phyloP scores from a whole-genome alignment of 2,329 filamentous ascomycete species.

The Fonsecaea erecta region DNA sequence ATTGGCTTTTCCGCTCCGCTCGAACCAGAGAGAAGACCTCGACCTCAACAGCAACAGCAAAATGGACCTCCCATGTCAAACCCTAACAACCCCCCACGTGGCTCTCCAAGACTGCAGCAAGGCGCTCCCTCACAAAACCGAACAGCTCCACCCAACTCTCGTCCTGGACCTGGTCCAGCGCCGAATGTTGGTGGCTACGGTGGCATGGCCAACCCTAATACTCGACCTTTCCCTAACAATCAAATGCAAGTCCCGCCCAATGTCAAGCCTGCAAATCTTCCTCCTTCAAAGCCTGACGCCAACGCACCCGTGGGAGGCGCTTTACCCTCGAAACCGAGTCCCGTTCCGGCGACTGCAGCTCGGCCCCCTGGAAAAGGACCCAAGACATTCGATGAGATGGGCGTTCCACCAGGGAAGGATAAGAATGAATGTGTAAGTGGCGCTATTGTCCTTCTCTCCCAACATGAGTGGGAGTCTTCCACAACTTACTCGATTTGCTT shows the following conservation, averaged over 20 bases:
- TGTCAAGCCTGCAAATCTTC: slow-evolving; percentile 30
- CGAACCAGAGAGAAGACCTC: slow-evolving; percentile 39
- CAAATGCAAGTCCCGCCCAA: slow-evolving; percentile 20
- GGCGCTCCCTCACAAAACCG: slow-evolving; percentile 23
- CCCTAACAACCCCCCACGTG: too few relatives aligned
- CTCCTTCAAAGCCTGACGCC: slow-evolving; percentile 30
- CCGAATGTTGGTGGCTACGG: slow-evolving; percentile 23
- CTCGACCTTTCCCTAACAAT: slow-evolving; percentile 11
- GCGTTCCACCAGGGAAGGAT: slow-evolving; percentile 79
- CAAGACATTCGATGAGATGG: slow-evolving; percentile 98
- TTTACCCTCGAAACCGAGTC: slow-evolving; percentile 44
- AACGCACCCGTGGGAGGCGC: slow-evolving; percentile 31
- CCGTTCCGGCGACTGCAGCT: slow-evolving; percentile 43
- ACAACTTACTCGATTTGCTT: background rate
- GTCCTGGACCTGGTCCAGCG: slow-evolving; percentile 12
- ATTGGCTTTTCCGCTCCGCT: slow-evolving; percentile 55
- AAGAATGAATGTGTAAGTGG: slow-evolving; percentile 86
- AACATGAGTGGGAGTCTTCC: background rate
- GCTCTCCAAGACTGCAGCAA: slow-evolving; percentile 23
- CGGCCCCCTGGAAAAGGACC: slow-evolving; percentile 69
- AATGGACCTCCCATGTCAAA: slow-evolving; percentile 21
- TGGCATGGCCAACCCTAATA: slow-evolving; percentile 18
- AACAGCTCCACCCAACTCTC: slow-evolving; percentile 19
- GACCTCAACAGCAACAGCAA: slow-evolving; percentile 23
- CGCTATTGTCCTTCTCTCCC: background rate